Conservation (phyloP, 1,284 basidiomycete genomes). For the Gomphus sp. region DNA sequence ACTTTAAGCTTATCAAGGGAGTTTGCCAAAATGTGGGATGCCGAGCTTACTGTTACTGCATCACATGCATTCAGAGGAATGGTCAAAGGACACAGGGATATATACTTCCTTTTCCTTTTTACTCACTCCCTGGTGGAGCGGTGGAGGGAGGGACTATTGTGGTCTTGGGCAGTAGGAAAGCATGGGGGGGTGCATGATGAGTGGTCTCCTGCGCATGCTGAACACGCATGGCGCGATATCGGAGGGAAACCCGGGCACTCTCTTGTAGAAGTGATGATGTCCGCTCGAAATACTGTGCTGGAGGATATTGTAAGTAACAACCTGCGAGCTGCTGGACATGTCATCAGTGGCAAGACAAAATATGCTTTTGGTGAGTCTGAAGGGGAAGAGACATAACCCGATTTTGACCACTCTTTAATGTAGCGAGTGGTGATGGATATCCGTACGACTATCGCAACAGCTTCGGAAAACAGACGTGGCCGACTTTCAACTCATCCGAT, state of each 20-base stretch:
- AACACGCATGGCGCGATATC: constrained; percentile 27
- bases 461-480: constrained; percentile 13
- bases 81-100: constrained; percentile 21
- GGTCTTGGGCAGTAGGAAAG: constrained; percentile 30
- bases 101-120: constrained; percentile 25
- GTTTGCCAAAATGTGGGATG: constrained; percentile 20
- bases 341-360: constrained; percentile 12
- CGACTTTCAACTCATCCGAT: constrained; percentile 7
- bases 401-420: neutral
- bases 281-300: constrained; percentile 11
- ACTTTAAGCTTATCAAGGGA: constrained; percentile 25
- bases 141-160: constrained; percentile 33
- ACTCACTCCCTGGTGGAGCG: constrained; percentile 30
- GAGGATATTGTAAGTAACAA: constrained; percentile 10
- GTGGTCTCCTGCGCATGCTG: constrained; percentile 19
- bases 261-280: constrained; percentile 9
- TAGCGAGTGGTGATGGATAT: constrained; percentile 22
- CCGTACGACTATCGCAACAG: constrained; percentile 18
- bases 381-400: neutral
- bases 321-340: constrained; percentile 14
- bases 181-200: constrained; percentile 22
- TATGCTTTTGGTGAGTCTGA: constrained; percentile 15
- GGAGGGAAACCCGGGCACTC: constrained; percentile 15
- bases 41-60: constrained; percentile 21
- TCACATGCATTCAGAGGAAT: constrained; percentile 27